Evolutionary conservation across 2,329 filamentous ascomycete genomes (phyloP), one percentile per base, ranked within the genome.

Genomic region (Aspergillus quadrilineatus): DNA sequence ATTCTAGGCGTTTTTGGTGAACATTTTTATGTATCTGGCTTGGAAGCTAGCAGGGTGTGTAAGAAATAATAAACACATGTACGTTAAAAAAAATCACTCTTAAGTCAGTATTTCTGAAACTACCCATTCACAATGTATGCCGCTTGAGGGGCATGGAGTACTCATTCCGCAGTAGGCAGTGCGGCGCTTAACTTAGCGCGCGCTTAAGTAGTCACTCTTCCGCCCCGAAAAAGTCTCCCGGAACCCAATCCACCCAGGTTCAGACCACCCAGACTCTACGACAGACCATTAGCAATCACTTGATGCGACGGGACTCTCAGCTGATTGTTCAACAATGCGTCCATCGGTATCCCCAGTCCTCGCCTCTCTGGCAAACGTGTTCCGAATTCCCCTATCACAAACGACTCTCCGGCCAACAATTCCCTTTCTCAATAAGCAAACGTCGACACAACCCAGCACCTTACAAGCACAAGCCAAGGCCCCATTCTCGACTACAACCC

Each of bases 331-430:
- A 30, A 53, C n/a, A 22, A 52, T 52, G 43, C 48, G 48, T 7
- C 44, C 49, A 28, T 63, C 62, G 54, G 43, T 70, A 62, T 77
- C 70, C 44, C 75, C 74, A 5, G 64, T 75, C 4, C 75, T 79
- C 61, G 69, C 73, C 58, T 77, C 74, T 4, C 69, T 80, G 55
- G 75, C 76, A 60, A 75, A 71, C 47, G 75, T 73, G 39, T 78
- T 80, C 66, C 71, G 69, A 47, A 75, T 78, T 36, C 73, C 76
- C 4, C 60, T 75, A 41, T 73, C 73, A 6, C 62, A 70, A 53
- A 61, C 69, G 22, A 60, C 68, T 3, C 56, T 63, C 49, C 64
- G 66, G 50, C 65, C 72, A 49, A 60, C 64, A 29, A 57, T 67
- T 45, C 56, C 59, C 47, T 30, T 47, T 15, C 37, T 53, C 48